Conservation (phyloP, 2,329 filamentous ascomycete species). For the Penicillium griseofulvum region DNA sequence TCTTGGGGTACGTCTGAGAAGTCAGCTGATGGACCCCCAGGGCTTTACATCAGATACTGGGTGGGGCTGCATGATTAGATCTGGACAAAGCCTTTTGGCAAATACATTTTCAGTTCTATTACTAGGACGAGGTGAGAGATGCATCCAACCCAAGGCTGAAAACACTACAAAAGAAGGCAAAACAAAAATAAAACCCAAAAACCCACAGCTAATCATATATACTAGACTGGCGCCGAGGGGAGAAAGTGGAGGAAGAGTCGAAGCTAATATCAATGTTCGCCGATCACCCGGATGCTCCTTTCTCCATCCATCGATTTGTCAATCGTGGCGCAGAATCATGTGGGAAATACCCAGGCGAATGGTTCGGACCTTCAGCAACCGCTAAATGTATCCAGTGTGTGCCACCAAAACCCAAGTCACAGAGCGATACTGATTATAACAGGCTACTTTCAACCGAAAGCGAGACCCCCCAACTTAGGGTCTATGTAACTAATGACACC, state of each 20-base stretch:
- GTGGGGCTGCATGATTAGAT: constrained; percentile 99
- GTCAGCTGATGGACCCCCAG: constrained; percentile 70
- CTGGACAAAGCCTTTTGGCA: constrained; percentile 86
- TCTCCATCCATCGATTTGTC: constrained; percentile 94
- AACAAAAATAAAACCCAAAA: not conserved
- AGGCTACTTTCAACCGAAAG: constrained; percentile 73
- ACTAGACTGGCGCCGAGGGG: constrained; percentile 71
- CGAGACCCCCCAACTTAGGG: constrained; percentile 62
- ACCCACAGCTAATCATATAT: constrained; percentile 21
- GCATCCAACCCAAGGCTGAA: too few relatives aligned
- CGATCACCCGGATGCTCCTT: constrained; percentile 80
- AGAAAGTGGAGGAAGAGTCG: constrained; percentile 60
- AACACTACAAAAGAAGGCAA: not conserved
- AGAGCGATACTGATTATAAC: constrained; percentile 10
- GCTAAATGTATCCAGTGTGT: constrained; percentile 88
- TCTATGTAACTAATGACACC: constrained; percentile 87
- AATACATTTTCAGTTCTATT: constrained; percentile 73
- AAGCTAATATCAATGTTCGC: constrained; percentile 77
- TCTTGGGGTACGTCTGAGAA: constrained; percentile 79
- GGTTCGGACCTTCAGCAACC: constrained; percentile 98
- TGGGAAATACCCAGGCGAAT: constrained; percentile 92
- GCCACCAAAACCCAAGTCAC: not conserved
- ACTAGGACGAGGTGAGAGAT: constrained; percentile 68
- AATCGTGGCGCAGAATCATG: constrained; percentile 80
- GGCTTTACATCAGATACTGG: constrained; percentile 92